Base-by-base conservation (phyloP, 305 asterid genomes). In the Fraxinus velutina region DNA sequence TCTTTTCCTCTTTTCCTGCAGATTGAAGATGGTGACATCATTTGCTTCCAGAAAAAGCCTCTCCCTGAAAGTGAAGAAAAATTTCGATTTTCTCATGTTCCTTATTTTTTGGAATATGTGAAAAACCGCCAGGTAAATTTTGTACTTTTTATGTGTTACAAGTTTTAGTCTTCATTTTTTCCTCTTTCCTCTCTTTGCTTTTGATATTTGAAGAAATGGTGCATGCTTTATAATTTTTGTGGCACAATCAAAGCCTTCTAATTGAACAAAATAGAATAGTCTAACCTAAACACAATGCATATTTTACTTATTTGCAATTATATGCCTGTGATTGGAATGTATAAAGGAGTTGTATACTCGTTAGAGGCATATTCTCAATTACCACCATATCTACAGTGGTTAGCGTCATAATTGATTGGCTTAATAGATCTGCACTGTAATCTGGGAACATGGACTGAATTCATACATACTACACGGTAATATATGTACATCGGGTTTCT, bases 1-100 rank as follows among this genome's bases (percentile, higher is more conserved):
- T 13, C 72, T 62, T 76, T 78, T 17, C 36, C 44, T 74, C 66
- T 73, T 50, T 50, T 33, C 73, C 8, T 64, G 70, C 88, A 96
- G 99, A 90, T 96, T 80, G 99, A 93, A 92, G 98, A 94, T 81
- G 98, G 99, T 75, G 99, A 96, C 84, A 93, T 96, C 75, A 89
- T 96, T 83, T 96, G 99, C 91, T 96, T 94, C 89, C 99, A 94
- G 83, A 94, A 92, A 83, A 86, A 84, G 50, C 89, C 85, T 80
- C 79, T 83, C 6, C 83, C 90, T 66, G 97, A 90, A 81, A 82
- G 76, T 88, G 94, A 90, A 78, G 92, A 88, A 82, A 87, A 81
- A 84, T 12, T 85, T 42, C 95, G 97, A 80, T 93, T 86, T 89
- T 92, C 97, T 42, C 92, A 92, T 42, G 97, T 92, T 85, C 97